phyloP scores from a whole-genome alignment of 441 rosid species.

The Lepidium campestre region DNA sequence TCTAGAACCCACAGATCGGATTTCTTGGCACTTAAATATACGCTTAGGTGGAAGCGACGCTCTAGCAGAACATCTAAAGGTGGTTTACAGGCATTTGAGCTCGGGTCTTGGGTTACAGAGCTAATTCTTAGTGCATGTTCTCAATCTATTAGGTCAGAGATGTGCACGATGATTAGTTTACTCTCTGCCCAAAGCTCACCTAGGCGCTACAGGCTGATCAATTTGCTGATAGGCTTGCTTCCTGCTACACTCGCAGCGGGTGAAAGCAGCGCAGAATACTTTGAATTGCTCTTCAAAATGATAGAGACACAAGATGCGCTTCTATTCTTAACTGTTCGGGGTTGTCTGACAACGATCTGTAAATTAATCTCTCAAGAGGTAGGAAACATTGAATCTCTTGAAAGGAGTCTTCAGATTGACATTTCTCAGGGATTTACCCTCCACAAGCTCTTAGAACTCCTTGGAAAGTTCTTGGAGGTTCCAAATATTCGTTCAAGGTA shows the following conservation, averaged over 20 bases:
- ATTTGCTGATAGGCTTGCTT: slow-evolving; percentile 78
- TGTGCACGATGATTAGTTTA: slow-evolving; percentile 94
- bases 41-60: slow-evolving; percentile 90
- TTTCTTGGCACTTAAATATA: slow-evolving; percentile 86
- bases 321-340: slow-evolving; percentile 92
- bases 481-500: slow-evolving; percentile 97
- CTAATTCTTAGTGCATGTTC: slow-evolving; percentile 99
- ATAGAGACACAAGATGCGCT: slow-evolving; percentile 93
- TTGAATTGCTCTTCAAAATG: slow-evolving; percentile 97
- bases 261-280: slow-evolving; percentile 98
- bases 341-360: slow-evolving; percentile 84
- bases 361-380: slow-evolving; percentile 92
- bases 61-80: slow-evolving; percentile 63
- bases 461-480: slow-evolving; percentile 94
- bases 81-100: slow-evolving; percentile 78
- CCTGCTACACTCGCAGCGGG: slow-evolving; percentile 95
- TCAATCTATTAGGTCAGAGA: slow-evolving; percentile 97
- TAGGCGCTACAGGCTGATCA: slow-evolving; percentile 80
- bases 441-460: slow-evolving; percentile 97
- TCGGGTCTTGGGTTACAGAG: slow-evolving; percentile 99
- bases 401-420: slow-evolving; percentile 96
- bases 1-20: slow-evolving; percentile 83
- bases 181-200: slow-evolving; percentile 91
- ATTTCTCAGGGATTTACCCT: slow-evolving; percentile 99
- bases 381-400: slow-evolving; percentile 84